Evolutionary conservation across 192 early-diverging fungal genomes (phyloP).

Genomic region (Powellomyces hirtus): DNA sequence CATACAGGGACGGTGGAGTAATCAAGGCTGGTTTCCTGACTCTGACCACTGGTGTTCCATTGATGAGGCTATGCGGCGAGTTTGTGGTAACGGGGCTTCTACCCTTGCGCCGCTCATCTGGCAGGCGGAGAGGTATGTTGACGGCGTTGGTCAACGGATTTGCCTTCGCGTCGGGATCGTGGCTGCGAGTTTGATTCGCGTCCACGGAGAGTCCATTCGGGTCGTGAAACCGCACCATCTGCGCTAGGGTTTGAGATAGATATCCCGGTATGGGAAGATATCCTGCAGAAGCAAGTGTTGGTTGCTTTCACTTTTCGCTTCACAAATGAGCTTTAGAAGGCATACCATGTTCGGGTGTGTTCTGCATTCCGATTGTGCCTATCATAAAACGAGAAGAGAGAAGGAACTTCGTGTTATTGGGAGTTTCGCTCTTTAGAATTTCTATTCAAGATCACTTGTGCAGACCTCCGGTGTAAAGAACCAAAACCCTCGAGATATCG

Average conservation of each 20-base stretch:
- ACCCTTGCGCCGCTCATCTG: too few relatives aligned
- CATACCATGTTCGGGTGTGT: conserved; percentile 30
- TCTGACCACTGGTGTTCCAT: conserved; percentile 42
- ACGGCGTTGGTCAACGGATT: conserved; percentile 35
- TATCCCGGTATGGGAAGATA: conserved; percentile 68
- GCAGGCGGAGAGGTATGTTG: conserved; percentile 34
- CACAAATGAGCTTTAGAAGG: background rate
- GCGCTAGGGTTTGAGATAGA: conserved; percentile 72
- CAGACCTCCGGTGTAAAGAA: conserved; percentile 95
- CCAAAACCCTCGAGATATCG: conserved; percentile 56
- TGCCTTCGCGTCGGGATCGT: conserved; percentile 5
- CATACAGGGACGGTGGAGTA: conserved; percentile 84
- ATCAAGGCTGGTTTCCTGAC: conserved; percentile 63
- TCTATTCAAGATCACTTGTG: conserved; percentile 75
- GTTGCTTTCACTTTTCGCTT: background rate
- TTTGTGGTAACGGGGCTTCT: too few relatives aligned
- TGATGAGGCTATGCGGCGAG: conserved; percentile 25
- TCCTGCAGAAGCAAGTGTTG: background rate
- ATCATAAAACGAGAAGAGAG: conserved; percentile 20
- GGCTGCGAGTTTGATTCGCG: conserved; percentile 7
- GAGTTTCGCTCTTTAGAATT: conserved; percentile 50
- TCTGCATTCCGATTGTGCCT: conserved; percentile 94
- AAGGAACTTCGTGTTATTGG: too few relatives aligned
- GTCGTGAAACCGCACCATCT: conserved; percentile 78
- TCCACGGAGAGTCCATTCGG: conserved; percentile 21